Conservation (phyloP, 108 stramenopile genomes). For the Skeletonema grethae region DNA sequence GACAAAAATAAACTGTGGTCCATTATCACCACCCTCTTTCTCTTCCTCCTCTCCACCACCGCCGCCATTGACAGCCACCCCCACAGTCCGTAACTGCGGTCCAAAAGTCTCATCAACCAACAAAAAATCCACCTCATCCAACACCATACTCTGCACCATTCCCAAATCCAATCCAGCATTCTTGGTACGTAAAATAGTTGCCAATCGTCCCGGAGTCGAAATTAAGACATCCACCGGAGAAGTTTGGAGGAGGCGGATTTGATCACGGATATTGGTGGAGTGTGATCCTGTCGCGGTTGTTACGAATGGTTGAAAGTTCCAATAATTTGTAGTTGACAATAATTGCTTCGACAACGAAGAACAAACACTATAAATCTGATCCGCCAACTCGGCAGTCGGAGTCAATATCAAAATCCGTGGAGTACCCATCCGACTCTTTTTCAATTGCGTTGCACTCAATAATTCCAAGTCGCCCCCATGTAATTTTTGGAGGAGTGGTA, state of each 20-base stretch:
- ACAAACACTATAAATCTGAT: conserved; percentile 80
- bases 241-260: conserved; percentile 73
- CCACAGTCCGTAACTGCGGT: conserved; percentile 86
- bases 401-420: conserved; percentile 77
- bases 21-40: neutral
- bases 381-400: conserved; percentile 93
- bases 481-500: conserved; percentile 73
- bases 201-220: conserved; percentile 89
- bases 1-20: conserved; percentile 91
- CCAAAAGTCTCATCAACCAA: conserved; percentile 90
- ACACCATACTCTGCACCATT: conserved; percentile 67
- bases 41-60: conserved; percentile 9
- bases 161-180: conserved; percentile 74
- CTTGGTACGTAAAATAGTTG: conserved; percentile 81
- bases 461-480: neutral
- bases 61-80: conserved; percentile 53
- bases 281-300: conserved; percentile 73
- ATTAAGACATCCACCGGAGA: conserved; percentile 84
- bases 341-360: conserved; percentile 37
- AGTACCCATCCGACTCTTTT: conserved; percentile 40
- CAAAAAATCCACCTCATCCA: conserved; percentile 96
- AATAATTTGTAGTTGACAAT: conserved; percentile 10
- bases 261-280: conserved; percentile 76
- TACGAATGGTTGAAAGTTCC: conserved; percentile 45
- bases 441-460: conserved; percentile 3